Conservation (phyloP, 2,329 filamentous ascomycete species). For the Chaetomiaceae sp. region DNA sequence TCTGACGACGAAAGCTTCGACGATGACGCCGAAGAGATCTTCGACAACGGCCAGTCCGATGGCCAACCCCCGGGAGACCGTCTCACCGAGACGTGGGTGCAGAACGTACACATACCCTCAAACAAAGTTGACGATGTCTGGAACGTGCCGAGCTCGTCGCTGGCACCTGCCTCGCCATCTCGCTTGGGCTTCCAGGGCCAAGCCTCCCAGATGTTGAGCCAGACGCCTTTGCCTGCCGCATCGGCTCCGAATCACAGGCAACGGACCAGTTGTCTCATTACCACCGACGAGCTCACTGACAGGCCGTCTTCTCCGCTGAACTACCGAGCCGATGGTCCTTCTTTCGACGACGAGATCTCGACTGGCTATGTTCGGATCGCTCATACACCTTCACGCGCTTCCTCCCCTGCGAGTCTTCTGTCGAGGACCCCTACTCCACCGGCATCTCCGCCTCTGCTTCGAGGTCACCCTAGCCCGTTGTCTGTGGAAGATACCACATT, state of each 20-base stretch:
- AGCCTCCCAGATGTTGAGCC: conserved; percentile 6
- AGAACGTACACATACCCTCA: neutral
- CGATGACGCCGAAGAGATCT: conserved; percentile 25
- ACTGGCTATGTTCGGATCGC: conserved; percentile 32
- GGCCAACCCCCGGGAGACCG: no score
- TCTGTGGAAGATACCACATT: neutral
- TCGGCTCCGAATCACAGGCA: neutral
- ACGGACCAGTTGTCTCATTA: neutral
- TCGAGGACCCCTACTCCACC: conserved; percentile 17
- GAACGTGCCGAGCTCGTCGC: conserved; percentile 19
- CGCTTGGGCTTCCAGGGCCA: neutral
- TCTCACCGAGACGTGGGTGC: neutral
- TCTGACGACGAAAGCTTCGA: conserved; percentile 44
- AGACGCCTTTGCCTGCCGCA: conserved; percentile 5
- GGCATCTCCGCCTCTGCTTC: conserved; percentile 24
- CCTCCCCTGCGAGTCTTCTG: conserved; percentile 15
- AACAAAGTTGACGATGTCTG: conserved; percentile 16
- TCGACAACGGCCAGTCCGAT: neutral
- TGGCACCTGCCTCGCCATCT: neutral
- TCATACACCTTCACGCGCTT: neutral
- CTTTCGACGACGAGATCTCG: conserved; percentile 32
- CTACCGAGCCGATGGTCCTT: neutral
- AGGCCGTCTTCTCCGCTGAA: neutral
- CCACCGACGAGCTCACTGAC: neutral
- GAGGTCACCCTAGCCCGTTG: neutral